Evolutionary conservation across 345 rosid species (phyloP), one percentile per base, ranked within the genome.

Genomic region (Camelina laxa): DNA sequence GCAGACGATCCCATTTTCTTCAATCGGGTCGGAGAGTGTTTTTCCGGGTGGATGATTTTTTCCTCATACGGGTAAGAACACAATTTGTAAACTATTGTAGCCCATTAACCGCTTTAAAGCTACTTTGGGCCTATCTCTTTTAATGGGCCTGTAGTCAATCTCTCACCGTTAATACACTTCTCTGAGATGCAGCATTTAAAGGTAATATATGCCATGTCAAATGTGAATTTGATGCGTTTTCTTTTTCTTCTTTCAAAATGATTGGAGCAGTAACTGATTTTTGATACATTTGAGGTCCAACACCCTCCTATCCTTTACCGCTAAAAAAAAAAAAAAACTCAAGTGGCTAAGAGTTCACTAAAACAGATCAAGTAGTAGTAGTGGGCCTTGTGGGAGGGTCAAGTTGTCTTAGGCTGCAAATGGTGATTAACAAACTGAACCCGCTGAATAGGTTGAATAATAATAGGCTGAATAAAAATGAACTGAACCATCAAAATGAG

Each of bases 131-230:
- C 31, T 0, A 13, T 21, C 42, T 35, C 39, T n/a, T 45, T 8
- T 19, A 19, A 14, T 47, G 42, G 67, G 66, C 67, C 22, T 42
- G 3, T 2, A 10, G 41, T 36, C 0, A 2, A 2, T 9, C 41
- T 44, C 0, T 15, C 6, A 44, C 3, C 49, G 49, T 15, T n/a
- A 44, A 44, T 47, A 47, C 51, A 47, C 10, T n/a, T n/a, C n/a
- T 92, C 98, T 76, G 98, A 92, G 69, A 78, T 95, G 88, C 99
- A 89, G 74, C 99, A 95, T 81, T 77, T 95, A 65, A 95, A 95
- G 98, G 99, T 95, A n/a, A 79, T 44, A 70, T 30, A 39, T 14
- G 51, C 35, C 31, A 38, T 15, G 5, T 48, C 17, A 20, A 9
- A 5, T 6, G 14, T 56, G 35, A 60, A 58, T 19, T 10, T 12